Evolutionary conservation across 306 rosid species (phyloP), one percentile per base, ranked within the genome.

Genomic region (Vicia faba): DNA sequence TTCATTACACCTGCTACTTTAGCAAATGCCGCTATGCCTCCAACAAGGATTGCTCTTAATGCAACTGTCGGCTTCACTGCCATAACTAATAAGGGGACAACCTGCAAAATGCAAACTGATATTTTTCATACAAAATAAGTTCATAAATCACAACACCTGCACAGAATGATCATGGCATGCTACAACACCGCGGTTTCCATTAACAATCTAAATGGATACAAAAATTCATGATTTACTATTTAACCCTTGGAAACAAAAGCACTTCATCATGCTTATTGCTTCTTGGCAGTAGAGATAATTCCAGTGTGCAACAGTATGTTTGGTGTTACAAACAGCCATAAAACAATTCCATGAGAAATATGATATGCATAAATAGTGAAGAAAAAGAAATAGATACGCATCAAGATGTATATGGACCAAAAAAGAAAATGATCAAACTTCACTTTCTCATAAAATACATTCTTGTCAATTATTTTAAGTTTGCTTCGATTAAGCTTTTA

Each of bases 21-120:
- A 8, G 96, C 97, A 73, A 91, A 88, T 46, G 88, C 95, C 9
- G 97, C 96, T 61, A 91, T 67, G 56, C 97, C 96, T 75, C 97
- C 95, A 31, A 88, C 95, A 48, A 91, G 84, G 15, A 84, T 49
- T 41, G 96, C 97, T 65, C 97, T 83, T 43, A 91, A 69, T 12
- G 91, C 97, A 76, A 91, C 95, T 18, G 95, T 86, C 16, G 97
- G 97, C 69, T 88, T 91, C 64, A 87, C 64, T 8, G 64, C 86
- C 97, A 88, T 88, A 44, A 45, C 64, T 75, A 53, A 1, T 71
- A 43, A 10, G 4, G 38, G 16, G 31, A 12, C 54, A 57, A 63
- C 59, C 86, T 78, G 81, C 69, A 82, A 69, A 70, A 23, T 15
- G 39, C 44, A 38, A 77, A 71, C 40, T 43, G 19, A 40, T 53